phyloP scores from a whole-genome alignment of 1,139 yeast genomes.

The Debaryomyces sp. region DNA sequence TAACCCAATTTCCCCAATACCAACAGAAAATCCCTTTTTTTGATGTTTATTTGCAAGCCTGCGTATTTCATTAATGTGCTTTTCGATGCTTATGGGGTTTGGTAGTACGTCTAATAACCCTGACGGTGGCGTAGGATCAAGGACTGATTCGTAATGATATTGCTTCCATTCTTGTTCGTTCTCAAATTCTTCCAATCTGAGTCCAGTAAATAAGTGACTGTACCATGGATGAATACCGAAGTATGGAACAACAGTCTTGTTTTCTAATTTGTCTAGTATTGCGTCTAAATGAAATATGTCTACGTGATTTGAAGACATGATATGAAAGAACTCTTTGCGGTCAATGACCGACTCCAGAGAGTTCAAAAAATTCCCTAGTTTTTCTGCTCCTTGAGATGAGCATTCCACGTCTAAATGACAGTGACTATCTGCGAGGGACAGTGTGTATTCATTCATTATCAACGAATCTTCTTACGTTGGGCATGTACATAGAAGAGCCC shows the following conservation, averaged over 20 bases:
- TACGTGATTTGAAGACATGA: slow-evolving; percentile 63
- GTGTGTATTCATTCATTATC: neutral
- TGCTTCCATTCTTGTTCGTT: slow-evolving; percentile 28
- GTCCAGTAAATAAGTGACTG: slow-evolving; percentile 56
- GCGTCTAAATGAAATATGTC: slow-evolving; percentile 45
- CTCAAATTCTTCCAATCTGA: slow-evolving; percentile 16
- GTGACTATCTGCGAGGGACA: slow-evolving; percentile 20
- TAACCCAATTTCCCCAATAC: slow-evolving; percentile 88
- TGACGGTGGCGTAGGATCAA: slow-evolving; percentile 43
- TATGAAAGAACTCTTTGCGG: slow-evolving; percentile 17
- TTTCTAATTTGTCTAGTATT: slow-evolving; percentile 27
- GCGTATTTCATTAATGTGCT: slow-evolving; percentile 36
- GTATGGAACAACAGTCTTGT: slow-evolving; percentile 50
- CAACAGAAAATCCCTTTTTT: slow-evolving; percentile 18
- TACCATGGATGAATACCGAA: slow-evolving; percentile 96
- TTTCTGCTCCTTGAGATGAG: slow-evolving; percentile 11
- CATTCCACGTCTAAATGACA: slow-evolving; percentile 23
- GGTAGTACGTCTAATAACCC: slow-evolving; percentile 59
- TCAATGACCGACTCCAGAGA: neutral
- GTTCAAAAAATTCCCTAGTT: slow-evolving; percentile 15
- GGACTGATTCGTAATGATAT: slow-evolving; percentile 58
- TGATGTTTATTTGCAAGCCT: slow-evolving; percentile 24
- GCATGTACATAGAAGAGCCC: neutral
- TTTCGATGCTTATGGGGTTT: slow-evolving; percentile 52
- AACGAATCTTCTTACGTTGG: neutral